A percentile compares a stretch with the other conserved stretches of the same genome.
These are phyloP conservation scores for Aspergillus sp. DNA, from an alignment of 2,329 filamentous ascomycete species.

Conservation along the genomic window DNA sequence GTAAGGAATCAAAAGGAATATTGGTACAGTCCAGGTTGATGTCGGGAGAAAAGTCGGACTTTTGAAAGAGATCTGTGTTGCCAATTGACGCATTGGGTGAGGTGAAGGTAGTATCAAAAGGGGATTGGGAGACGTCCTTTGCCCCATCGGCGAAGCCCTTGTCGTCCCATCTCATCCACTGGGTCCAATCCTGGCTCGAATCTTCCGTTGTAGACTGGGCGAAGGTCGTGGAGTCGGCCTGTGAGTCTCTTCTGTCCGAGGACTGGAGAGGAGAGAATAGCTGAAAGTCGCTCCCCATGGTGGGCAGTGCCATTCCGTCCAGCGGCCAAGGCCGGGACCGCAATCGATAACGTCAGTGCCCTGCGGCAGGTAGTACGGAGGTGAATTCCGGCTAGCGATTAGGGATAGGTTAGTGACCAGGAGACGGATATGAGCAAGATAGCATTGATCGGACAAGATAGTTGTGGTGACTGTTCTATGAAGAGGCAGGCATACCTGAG, in stretches of 20 bases:
- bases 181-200: slow-evolving; percentile 44
- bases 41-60: slow-evolving; percentile 32
- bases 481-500: not conserved
- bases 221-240: slow-evolving; percentile 21
- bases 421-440: not conserved
- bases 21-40: slow-evolving; percentile 35
- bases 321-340: slow-evolving; percentile 21
- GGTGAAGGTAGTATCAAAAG: slow-evolving; percentile 27
- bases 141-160: slow-evolving; percentile 32
- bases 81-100: slow-evolving; percentile 29
- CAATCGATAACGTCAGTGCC: slow-evolving; percentile 6
- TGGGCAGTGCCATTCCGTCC: slow-evolving; percentile 25
- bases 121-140: slow-evolving; percentile 28
- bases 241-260: slow-evolving; percentile 22
- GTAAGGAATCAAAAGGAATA: slow-evolving; percentile 25
- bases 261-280: slow-evolving; percentile 32
- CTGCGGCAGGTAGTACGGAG: not conserved
- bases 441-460: not conserved
- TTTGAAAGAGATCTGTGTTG: slow-evolving; percentile 23
- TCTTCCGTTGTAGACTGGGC: slow-evolving; percentile 29
- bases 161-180: slow-evolving; percentile 51
- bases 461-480: not conserved
- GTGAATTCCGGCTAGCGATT: not conserved
- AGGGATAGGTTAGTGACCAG: not conserved
- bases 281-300: slow-evolving; percentile 37